Base-by-base conservation (phyloP, 768 basidiomycete species). In the Suillus luteus region DNA sequence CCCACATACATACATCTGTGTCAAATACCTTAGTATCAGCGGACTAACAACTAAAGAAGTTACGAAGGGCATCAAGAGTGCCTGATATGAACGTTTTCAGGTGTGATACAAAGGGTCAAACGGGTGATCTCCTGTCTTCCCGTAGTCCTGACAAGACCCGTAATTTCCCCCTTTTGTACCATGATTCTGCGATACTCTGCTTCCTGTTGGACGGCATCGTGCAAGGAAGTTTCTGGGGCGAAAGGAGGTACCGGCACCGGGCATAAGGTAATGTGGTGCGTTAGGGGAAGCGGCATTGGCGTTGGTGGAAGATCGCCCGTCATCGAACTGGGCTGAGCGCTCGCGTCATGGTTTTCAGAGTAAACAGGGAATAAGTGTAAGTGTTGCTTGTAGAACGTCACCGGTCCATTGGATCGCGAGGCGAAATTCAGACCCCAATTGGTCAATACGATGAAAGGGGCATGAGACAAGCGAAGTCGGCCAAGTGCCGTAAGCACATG, bases 341-440 rank as follows among this genome's bases (percentile, higher is more conserved):
- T 58, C 38, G 57, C 15, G 17, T 58, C 57, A 31, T 19, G 17
- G 35, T 19, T 40, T 54, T 54, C 43, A 44, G 68, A 67, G 65
- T 76, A 73, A 19, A 73, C 68, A 11, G 82, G 83, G 64, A 80
- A 81, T 1, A 79, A 81, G 49, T 76, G 74, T 54, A 87, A 81
- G 70, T 86, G 85, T 66, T 86, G 88, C 59, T 73, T 81, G 73
- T 82, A 86, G 59, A 77, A 70, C 37, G 75, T 60, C 41, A 62
- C 60, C 15, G 69, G 54, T 41, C 57, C 57, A 58, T 10, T 41
- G 22, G 72, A 63, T 63, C 31, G 51, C 60, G 60, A 70, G 62
- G 70, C 48, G 35, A 72, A 72, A 52, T 73, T 72, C 41, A 89
- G 76, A 40, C 78, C 87, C 89, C 88, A 89, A 69, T 86, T 89